Evolutionary conservation across 352 stramenopile species (phyloP), one percentile per base, ranked within the genome.

Genomic region (Phytophthora vignae): DNA sequence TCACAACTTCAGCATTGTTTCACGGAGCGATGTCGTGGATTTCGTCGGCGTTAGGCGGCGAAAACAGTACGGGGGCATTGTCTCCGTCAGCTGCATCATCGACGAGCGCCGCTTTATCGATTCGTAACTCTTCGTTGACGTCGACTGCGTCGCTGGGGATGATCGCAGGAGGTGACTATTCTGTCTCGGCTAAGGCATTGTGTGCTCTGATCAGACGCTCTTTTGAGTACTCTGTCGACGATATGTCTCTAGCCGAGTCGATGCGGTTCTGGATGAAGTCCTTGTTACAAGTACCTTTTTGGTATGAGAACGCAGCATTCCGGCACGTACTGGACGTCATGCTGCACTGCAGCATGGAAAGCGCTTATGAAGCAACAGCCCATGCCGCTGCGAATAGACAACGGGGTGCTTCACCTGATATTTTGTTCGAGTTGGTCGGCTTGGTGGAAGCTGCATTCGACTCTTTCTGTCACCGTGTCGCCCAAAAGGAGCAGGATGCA

Each of bases 301-400:
- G 88, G 88, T 91, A 87, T 62, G 87, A 95, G 64, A 90, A 92
- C 59, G 74, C 81, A 22, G 84, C 77, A 0, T 84, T 95, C 38
- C 82, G 88, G 10, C 77, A 92, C 64, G 60, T 94, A 3, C 33
- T 93, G 17, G 87, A 95, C 58, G 76, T 88, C n/a, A 68, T 95
- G 14, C 29, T 93, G 10, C 80, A 78, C 10, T 92, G 86, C 61
- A 90, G 78, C 56, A 93, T 92, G 83, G 80, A 77, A 25, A 71
- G 66, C 40, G 79, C 36, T 6, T 75, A 71, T 53, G 53, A 74
- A 25, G 31, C 48, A 1, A 54, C 31, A n/a, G 12, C 22, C 27
- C 59, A 65, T 21, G 46, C 25, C 49, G 42, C 3, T 22, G 9
- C 19, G 14, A 48, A 4, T 9, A 25, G n/a, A 42, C 22, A 57